Evolutionary conservation across 495 filamentous ascomycete genomes (phyloP).

Genomic region (Hypoxylon perforatum): DNA sequence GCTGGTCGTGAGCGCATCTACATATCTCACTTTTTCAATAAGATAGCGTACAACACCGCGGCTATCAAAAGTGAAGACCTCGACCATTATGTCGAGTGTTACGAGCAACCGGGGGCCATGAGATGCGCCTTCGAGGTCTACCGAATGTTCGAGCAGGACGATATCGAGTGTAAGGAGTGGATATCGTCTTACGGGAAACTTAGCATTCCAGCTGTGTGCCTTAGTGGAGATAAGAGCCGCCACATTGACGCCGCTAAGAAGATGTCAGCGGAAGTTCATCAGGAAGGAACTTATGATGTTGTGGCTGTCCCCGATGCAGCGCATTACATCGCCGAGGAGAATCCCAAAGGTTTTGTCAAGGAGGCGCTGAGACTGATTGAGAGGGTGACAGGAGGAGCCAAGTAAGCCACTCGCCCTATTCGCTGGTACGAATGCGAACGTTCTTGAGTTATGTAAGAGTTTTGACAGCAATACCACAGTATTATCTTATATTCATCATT

Average conservation of each 20-base stretch:
- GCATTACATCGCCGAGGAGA: conserved; percentile 56
- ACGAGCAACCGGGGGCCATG: conserved; percentile 55
- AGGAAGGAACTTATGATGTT: conserved; percentile 40
- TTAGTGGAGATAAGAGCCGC: conserved; percentile 49
- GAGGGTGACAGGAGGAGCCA: conserved; percentile 4
- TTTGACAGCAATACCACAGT: no score
- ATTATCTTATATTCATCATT: no score
- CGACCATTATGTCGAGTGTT: conserved; percentile 52
- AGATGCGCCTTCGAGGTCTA: conserved; percentile 53
- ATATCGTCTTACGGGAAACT: conserved; percentile 52
- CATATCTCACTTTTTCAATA: conserved; percentile 58
- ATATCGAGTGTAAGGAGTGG: conserved; percentile 49
- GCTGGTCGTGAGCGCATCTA: conserved; percentile 57
- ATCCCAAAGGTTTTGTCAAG: conserved; percentile 52
- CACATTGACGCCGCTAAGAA: conserved; percentile 34
- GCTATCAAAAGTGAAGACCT: conserved; percentile 50
- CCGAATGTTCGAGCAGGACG: conserved; percentile 56
- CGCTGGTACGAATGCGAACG: not conserved
- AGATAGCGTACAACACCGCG: conserved; percentile 48
- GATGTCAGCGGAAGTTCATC: conserved; percentile 52
- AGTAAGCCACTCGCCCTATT: not conserved
- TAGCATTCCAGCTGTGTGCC: conserved; percentile 48
- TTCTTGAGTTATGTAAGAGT: not conserved
- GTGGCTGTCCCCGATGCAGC: conserved; percentile 46
- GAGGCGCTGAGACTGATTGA: conserved; percentile 28